Conservation (phyloP, 306 rosid genomes). For the Prunus dulcis region DNA sequence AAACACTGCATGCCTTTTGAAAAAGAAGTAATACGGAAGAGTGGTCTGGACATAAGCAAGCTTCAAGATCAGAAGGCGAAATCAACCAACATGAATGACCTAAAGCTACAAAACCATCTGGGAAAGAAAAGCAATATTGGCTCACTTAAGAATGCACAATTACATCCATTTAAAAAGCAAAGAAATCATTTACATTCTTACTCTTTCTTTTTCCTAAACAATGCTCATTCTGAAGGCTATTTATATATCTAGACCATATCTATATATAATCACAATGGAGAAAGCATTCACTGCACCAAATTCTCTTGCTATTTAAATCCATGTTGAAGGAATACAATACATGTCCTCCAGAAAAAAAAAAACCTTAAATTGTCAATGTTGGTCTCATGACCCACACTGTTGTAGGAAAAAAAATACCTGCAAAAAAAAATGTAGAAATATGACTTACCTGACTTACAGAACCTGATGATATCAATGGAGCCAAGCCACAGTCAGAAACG, state of each 20-base stretch:
- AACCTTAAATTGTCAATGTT: not conserved
- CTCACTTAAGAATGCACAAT: not conserved
- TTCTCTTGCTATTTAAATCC: not conserved
- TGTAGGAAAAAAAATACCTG: not conserved
- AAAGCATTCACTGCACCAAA: not conserved
- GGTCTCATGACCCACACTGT: not conserved
- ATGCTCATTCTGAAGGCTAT: not conserved
- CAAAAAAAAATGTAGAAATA: not conserved
- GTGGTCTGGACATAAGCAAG: not conserved
- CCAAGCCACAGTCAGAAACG: conserved; percentile 93
- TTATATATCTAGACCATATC: not conserved
- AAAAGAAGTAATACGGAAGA: not conserved
- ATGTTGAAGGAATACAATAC: not conserved
- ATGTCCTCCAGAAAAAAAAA: not conserved
- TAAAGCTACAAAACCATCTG: not conserved
- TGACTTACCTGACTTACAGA: conserved; percentile 83
- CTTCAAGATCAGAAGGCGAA: not conserved
- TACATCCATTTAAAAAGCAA: not conserved
- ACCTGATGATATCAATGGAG: conserved; percentile 88
- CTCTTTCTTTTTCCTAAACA: not conserved
- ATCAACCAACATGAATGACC: not conserved
- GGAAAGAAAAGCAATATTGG: not conserved
- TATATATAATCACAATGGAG: not conserved
- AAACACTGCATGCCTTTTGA: not conserved
- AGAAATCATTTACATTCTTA: not conserved